phyloP scores from a whole-genome alignment of 352 stramenopile species.

The Globisporangium carolinianum region DNA sequence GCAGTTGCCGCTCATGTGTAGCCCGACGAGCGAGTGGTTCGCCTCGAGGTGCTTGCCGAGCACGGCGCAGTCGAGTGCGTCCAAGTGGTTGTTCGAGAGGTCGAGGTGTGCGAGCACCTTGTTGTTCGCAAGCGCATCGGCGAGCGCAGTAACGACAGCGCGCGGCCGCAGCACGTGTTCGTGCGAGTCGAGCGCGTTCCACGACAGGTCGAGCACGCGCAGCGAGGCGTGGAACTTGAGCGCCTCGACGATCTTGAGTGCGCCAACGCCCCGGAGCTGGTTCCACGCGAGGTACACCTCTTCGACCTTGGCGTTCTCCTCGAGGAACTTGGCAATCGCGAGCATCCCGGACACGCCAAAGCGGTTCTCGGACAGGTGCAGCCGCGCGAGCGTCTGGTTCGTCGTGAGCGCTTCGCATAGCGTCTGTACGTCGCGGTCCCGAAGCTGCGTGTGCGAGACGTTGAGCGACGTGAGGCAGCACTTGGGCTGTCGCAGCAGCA shows the following conservation, averaged over 20 bases:
- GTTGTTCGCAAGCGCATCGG: slow-evolving; percentile 66
- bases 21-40: slow-evolving; percentile 68
- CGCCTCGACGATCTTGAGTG: slow-evolving; percentile 64
- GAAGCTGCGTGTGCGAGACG: slow-evolving; percentile 55
- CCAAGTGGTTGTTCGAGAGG: slow-evolving; percentile 63
- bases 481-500: slow-evolving; percentile 36
- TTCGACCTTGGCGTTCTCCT: slow-evolving; percentile 70
- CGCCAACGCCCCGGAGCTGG: slow-evolving; percentile 56
- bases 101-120: slow-evolving; percentile 67
- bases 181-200: slow-evolving; percentile 65
- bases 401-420: slow-evolving; percentile 69
- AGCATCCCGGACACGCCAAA: slow-evolving; percentile 56
- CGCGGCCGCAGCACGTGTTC: slow-evolving; percentile 26
- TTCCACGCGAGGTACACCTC: slow-evolving; percentile 78
- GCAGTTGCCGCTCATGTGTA: slow-evolving; percentile 77
- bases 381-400: slow-evolving; percentile 51
- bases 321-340: slow-evolving; percentile 59
- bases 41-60: slow-evolving; percentile 52
- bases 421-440: slow-evolving; percentile 51
- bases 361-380: slow-evolving; percentile 71
- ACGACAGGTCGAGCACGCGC: slow-evolving; percentile 65
- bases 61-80: slow-evolving; percentile 50
- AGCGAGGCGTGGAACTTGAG: slow-evolving; percentile 70
- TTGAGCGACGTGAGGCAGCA: slow-evolving; percentile 48
- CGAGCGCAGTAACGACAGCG: slow-evolving; percentile 45